Percentiles rank a stretch among this genome's conserved stretches.
phyloP scores from a whole-genome alignment of 352 stramenopile species.

The Thraustochytrium sp. region DNA sequence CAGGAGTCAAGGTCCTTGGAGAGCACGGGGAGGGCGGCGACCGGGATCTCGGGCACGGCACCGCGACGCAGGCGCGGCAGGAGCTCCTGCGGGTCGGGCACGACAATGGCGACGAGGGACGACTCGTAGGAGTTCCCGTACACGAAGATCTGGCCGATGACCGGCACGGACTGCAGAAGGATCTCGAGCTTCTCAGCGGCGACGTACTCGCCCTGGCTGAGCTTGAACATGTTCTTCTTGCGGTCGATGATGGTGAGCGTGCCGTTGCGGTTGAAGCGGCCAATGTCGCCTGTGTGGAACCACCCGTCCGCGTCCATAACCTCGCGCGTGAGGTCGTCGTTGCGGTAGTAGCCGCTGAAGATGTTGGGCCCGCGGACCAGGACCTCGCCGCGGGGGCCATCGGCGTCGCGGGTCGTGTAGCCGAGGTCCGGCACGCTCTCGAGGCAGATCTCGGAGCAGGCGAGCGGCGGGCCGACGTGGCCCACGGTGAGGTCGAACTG shows the following conservation, averaged over 20 bases:
- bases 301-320: constrained; percentile 85
- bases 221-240: constrained; percentile 83
- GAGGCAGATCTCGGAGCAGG: constrained; percentile 59
- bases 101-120: constrained; percentile 63
- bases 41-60: constrained; percentile 13
- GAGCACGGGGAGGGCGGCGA: background rate
- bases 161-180: constrained; percentile 62
- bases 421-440: constrained; percentile 64
- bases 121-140: constrained; percentile 70
- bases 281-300: constrained; percentile 95
- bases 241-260: constrained; percentile 80
- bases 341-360: constrained; percentile 89
- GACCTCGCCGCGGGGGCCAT: constrained; percentile 64
- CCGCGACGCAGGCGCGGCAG: background rate
- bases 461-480: constrained; percentile 55
- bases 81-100: constrained; percentile 57
- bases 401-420: constrained; percentile 74
- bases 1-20: background rate
- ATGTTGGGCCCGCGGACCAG: constrained; percentile 67
- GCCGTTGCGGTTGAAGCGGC: constrained; percentile 85
- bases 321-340: constrained; percentile 79
- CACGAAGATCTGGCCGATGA: constrained; percentile 67
- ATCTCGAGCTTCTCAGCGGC: constrained; percentile 68
- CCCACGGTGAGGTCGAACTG: constrained; percentile 4
- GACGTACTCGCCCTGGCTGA: constrained; percentile 76